Evolutionary conservation across 1,284 basidiomycete species (phyloP), one percentile per base, ranked within the genome.

Genomic region (Filobasidium uniguttulatum): DNA sequence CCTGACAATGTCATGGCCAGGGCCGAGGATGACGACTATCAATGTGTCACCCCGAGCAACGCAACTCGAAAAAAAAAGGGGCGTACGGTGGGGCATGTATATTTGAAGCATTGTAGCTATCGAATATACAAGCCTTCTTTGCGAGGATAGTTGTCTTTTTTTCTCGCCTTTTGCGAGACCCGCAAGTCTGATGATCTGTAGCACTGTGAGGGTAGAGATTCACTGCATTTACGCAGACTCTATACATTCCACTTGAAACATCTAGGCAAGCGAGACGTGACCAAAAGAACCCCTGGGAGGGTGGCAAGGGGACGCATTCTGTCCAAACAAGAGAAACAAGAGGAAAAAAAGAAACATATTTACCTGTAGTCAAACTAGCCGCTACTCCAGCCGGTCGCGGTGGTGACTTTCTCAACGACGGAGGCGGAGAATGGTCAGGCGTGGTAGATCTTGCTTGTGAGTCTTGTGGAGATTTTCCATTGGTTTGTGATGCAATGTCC

Each of bases 51-150:
- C n/a, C 14, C 37, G 37, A 29, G 26, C 29, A 43, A 23, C 25
- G 40, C 40, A 40, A 20, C 5, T 3, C 5, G n/a, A 40, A 19
- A 40, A 37, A 17, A 37, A 19, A 19, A 17, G 20, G 35, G 20
- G 15, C 35, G 35, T 37, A 17, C 7, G 9, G 26, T 19, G 19
- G 5, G 40, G 40, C 26, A 43, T 43, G 40, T 43, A 43, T 43
- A 43, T 43, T 26, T 43, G 40, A 43, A 38, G 40, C 40, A 28
- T 43, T 23, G 40, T 43, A 43, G 40, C 40, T 43, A 43, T 26
- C 40, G 40, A 43, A 43, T 43, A 43, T 43, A 43, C 40, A 43
- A 43, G 15, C 40, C 40, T 20, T 43, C 29, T 5, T 43, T 26
- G 8, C 30, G 30, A n/a, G 9, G 9, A 9, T 33, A 8, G 8